These are phyloP conservation scores for Cystofilobasidium macerans DNA, from an alignment of 768 basidiomycete genomes.

Conservation along the genomic window DNA sequence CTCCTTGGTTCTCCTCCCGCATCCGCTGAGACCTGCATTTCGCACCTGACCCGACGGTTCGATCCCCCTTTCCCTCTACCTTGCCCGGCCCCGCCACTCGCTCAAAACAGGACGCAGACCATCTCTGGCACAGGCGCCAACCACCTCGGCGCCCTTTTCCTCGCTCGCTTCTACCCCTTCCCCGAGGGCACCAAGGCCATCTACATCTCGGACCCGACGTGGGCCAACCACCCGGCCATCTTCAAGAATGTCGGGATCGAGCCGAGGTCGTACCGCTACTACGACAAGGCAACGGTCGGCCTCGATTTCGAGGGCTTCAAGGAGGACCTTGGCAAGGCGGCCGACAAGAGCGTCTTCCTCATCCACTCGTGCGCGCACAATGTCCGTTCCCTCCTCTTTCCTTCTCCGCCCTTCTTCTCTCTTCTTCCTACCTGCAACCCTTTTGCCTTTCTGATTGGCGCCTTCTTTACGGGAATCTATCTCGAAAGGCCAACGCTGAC, in stretches of 20 bases:
- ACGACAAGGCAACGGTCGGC: conserved; percentile 76
- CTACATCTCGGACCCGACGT: conserved; percentile 85
- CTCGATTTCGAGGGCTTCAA: conserved; percentile 63
- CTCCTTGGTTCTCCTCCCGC: not conserved
- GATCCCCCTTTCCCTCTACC: too few species aligned
- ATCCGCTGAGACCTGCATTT: not conserved
- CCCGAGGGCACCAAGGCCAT: conserved; percentile 55
- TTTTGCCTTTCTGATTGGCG: too few species aligned
- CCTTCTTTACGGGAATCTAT: too few species aligned
- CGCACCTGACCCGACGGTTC: not conserved
- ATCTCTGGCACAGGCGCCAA: conserved; percentile 95
- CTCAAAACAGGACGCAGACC: conserved; percentile 55
- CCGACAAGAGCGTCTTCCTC: conserved; percentile 69
- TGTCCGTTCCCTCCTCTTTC: conserved; percentile 20
- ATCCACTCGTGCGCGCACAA: conserved; percentile 94
- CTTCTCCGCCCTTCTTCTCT: not conserved
- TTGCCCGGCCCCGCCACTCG: not conserved
- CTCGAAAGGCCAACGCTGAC: too few species aligned
- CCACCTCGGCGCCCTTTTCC: conserved; percentile 78
- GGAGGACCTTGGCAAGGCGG: conserved; percentile 50
- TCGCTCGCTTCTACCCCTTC: conserved; percentile 60
- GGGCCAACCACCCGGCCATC: conserved; percentile 87
- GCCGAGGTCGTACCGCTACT: conserved; percentile 84
- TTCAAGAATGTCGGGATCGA: conserved; percentile 81
- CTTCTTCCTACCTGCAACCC: not conserved